Conservation (phyloP, 352 stramenopile genomes). For the Globisporangium splendens region DNA sequence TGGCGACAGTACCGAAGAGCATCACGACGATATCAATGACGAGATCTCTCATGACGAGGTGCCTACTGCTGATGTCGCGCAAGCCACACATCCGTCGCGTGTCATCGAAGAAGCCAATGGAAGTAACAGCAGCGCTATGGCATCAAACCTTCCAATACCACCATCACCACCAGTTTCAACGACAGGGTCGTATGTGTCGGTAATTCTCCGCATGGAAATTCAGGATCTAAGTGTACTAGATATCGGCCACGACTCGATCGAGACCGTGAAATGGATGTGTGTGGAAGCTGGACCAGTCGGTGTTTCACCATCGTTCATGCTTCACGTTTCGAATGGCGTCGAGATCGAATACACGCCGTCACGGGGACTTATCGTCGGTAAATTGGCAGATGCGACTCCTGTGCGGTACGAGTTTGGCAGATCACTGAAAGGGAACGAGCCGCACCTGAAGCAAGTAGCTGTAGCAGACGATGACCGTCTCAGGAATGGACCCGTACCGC, state of each 20-base stretch:
- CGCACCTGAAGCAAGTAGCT: too few species aligned
- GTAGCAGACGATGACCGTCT: background rate
- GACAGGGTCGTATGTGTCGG: constrained; percentile 19
- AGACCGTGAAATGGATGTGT: constrained; percentile 38
- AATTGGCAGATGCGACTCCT: constrained; percentile 15
- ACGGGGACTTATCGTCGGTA: constrained; percentile 24
- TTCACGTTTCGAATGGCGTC: constrained; percentile 35
- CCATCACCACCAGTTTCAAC: background rate
- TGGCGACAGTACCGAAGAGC: background rate
- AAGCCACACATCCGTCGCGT: too few species aligned
- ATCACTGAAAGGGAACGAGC: background rate
- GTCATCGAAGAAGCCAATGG: background rate
- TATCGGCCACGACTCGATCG: constrained; percentile 14
- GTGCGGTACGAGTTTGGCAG: constrained; percentile 21
- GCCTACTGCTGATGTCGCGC: too few species aligned
- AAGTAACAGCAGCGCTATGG: background rate
- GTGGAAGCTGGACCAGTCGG: constrained; percentile 42
- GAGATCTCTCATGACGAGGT: too few species aligned
- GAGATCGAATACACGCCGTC: constrained; percentile 28
- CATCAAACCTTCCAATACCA: background rate
- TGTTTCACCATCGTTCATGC: constrained; percentile 32
- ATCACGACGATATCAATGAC: background rate
- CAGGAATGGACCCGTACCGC: background rate
- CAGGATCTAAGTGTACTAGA: constrained; percentile 37
- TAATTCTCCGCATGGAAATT: constrained; percentile 45